Conservation (phyloP, 192 early-diverging fungal species). For the Jimgerdemannia lactiflua region DNA sequence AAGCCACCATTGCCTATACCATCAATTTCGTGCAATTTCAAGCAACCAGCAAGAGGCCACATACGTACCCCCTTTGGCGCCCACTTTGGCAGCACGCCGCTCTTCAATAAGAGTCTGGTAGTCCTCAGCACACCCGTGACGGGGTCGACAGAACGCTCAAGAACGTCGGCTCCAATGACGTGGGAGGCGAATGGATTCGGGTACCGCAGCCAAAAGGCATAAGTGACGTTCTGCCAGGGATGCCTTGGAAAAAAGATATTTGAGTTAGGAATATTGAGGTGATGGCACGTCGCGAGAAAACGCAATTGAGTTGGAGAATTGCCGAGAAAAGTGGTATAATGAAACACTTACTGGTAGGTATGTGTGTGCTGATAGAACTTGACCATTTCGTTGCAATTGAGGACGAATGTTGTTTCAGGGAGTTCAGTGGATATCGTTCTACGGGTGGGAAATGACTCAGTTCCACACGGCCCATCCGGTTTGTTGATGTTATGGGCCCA, state of each 20-base stretch:
- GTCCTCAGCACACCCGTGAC: constrained; percentile 79
- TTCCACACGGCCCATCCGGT: too few relatives aligned
- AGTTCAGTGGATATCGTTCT: too few relatives aligned
- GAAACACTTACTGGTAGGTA: constrained; percentile 61
- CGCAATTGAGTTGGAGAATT: not conserved
- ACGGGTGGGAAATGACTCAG: too few relatives aligned
- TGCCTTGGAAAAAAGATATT: constrained; percentile 19
- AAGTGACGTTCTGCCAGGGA: constrained; percentile 82
- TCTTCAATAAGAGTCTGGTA: constrained; percentile 88
- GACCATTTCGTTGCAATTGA: constrained; percentile 55
- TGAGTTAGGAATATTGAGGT: not conserved
- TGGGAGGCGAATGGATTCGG: constrained; percentile 98
- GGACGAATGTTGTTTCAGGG: too few relatives aligned
- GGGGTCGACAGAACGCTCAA: constrained; percentile 80
- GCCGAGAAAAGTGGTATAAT: too few relatives aligned
- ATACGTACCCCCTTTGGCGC: constrained; percentile 53
- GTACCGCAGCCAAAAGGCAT: constrained; percentile 92
- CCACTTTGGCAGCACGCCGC: constrained; percentile 87
- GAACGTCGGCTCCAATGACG: constrained; percentile 90
- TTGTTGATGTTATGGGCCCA: too few relatives aligned
- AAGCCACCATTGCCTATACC: too few relatives aligned
- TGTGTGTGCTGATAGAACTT: constrained; percentile 82
- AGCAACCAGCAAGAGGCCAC: not conserved
- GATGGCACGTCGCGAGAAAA: not conserved
- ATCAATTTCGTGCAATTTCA: too few relatives aligned